A percentile compares a stretch with the other conserved stretches of the same genome.
Evolutionary conservation across 1,284 basidiomycete genomes (phyloP).

Genomic region (Tylopilus orsonianus): DNA sequence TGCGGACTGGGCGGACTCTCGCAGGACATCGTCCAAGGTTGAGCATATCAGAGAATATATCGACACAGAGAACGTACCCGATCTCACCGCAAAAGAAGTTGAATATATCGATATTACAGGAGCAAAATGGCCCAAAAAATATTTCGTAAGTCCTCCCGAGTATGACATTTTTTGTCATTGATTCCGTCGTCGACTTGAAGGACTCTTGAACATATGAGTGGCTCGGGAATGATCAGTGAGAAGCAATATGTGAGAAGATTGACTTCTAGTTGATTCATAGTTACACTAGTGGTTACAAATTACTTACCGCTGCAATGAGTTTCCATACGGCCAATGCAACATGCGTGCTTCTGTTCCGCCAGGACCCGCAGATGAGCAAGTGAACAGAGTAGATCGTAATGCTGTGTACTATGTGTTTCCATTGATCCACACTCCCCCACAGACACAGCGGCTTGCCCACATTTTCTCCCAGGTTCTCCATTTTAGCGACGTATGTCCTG

Average conservation of each 20-base stretch:
- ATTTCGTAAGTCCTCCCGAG: conserved; percentile 21
- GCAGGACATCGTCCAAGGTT: conserved; percentile 71
- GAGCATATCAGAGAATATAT: conserved; percentile 69
- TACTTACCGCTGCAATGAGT: too few relatives aligned
- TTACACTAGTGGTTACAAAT: too few relatives aligned
- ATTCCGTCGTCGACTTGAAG: too few relatives aligned
- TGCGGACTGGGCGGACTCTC: conserved; percentile 4
- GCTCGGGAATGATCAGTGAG: too few relatives aligned
- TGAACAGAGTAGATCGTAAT: conserved; percentile 19
- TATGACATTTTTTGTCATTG: neutral
- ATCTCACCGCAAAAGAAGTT: conserved; percentile 62
- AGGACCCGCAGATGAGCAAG: neutral
- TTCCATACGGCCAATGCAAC: too few relatives aligned
- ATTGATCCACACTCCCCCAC: conserved; percentile 63
- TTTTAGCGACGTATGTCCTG: conserved; percentile 38
- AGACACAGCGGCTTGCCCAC: conserved; percentile 61
- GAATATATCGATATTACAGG: conserved; percentile 61
- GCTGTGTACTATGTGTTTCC: conserved; percentile 15
- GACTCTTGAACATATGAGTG: too few relatives aligned
- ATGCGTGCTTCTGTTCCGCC: too few relatives aligned
- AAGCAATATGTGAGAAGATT: too few relatives aligned
- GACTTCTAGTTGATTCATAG: too few relatives aligned
- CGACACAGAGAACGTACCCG: conserved; percentile 51
- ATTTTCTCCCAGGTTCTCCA: conserved; percentile 65
- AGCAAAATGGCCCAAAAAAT: conserved; percentile 54